Base-by-base conservation (phyloP, 768 basidiomycete species). In the Dioszegia crocea region DNA sequence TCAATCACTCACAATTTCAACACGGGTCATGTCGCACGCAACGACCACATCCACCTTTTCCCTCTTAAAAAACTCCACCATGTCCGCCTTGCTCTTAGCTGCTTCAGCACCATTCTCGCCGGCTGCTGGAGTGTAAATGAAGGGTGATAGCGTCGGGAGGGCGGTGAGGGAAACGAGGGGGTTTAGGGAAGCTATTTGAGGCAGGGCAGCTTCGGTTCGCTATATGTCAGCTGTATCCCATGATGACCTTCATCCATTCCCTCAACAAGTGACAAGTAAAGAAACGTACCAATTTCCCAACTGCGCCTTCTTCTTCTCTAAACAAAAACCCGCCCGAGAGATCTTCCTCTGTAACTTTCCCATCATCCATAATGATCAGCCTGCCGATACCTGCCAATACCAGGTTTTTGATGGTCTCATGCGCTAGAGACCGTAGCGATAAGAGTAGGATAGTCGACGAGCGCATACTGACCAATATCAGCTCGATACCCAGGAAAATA, bases 341-440 rank as follows among this genome's bases (percentile, higher is more conserved):
- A 78, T 98, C 96, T 75, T 90, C 86, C 73, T 87, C 85, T 19
- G 80, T 71, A 31, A 99, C 89, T 12, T 82, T 79, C 62, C 84
- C 85, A 21, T 81, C 80, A 78, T 99, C 96, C 65, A 89, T 82
- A 39, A 98, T 82, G 60, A 96, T 80, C 61, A 99, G 79, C 73
- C 84, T 86, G 24, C 96, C 96, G 56, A 99, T 89, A 39, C 96
- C 96, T 10, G 96, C 89, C 46, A 99, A 83, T 17, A 98, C 94
- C 73, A 99, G 88, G 74, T 99, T 99, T 79, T 98, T 99, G 77
- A 97, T 88, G 16, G 87, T 84, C 76, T 99, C 96, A 6, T 91
- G 91, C 39, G 96, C 91, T 38, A 88, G 83, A 2, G 91, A 90
- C 43, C 83, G 83, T 40, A 96, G 81, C 36, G 83, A 84, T 19